Evolutionary conservation across 225 moss, liverwort and hornwort genomes (phyloP).

Genomic region (Lunularia cruciata): DNA sequence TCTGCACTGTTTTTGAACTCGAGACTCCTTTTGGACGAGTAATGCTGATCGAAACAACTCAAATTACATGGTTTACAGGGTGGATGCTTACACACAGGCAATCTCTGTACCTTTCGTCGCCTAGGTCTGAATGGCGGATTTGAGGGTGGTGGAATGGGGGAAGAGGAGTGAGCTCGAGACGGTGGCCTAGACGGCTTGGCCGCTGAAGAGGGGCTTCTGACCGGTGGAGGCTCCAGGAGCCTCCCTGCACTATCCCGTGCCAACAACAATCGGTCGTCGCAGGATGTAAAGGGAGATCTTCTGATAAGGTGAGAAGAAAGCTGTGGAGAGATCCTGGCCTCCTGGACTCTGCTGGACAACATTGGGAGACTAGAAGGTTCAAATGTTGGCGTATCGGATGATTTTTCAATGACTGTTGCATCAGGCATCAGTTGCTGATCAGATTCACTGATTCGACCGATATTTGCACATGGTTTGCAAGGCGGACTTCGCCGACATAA

Average conservation of each 20-base stretch:
- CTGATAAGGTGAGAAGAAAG: background rate
- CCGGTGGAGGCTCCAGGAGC: background rate
- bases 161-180: background rate
- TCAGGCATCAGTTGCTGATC: background rate
- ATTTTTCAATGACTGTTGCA: background rate
- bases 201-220: background rate
- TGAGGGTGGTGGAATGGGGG: background rate
- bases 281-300: background rate
- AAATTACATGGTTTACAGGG: slow-evolving; percentile 4
- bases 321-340: background rate
- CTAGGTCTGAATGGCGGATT: background rate
- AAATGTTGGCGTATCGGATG: background rate
- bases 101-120: background rate
- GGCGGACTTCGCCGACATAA: background rate
- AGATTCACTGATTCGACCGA: background rate
- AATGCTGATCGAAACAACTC: background rate
- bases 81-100: background rate
- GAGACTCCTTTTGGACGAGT: background rate
- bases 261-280: background rate
- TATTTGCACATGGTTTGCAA: background rate
- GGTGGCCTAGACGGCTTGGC: slow-evolving; percentile 6
- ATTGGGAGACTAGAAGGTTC: background rate
- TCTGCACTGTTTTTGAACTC: background rate
- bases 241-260: background rate
- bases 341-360: background rate